Base-by-base conservation (phyloP, 805 yeast genomes). In the Schwanniomyces occidentalis region DNA sequence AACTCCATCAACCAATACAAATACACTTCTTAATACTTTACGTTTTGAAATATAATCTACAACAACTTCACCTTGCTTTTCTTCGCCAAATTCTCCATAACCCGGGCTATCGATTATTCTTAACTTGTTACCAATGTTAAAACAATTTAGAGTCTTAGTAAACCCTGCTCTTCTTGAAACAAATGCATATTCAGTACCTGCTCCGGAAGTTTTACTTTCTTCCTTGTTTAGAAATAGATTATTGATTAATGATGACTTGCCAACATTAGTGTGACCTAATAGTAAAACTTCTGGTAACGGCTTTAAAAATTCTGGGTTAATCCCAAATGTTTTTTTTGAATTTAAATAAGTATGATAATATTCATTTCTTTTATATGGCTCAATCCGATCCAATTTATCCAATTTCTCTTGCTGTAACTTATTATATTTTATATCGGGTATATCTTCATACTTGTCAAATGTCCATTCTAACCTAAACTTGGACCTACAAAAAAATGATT, bases 31-130 rank as follows among this genome's bases (percentile, higher is more conserved):
- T 15, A 89, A 61, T 20, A 69, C 74, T 35, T 65, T 56, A 31
- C 93, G 63, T 15, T 71, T 63, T 17, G 62, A 59, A 6, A 90
- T 56, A 50, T 87, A 89, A 22, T 78, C 76, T 48, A 78, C 51
- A 1, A 84, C 83, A 18, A 80, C 69, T 25, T 74, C 62, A 2
- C 96, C 97, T 53, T 90, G 96, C 45, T 67, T 61, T 6, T 49
- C 52, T 10, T 71, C 72, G 12, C 95, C 89, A 41, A 72, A 77
- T 24, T 61, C 71, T 2, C 98, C 98, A 55, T 90, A 90, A 0
- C 98, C 98, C 1, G 98, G 98, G 16, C 88, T 75, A 53, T 90
- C 98, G 2, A 88, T 76, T 3, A 90, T 49, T 41, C 87, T 65
- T 27, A 90, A 64, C 36, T 71, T 64, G 31, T 76, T 75, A 3